Conservation (phyloP, 2,329 filamentous ascomycete species). For the Hirsutella minnesotensis region DNA sequence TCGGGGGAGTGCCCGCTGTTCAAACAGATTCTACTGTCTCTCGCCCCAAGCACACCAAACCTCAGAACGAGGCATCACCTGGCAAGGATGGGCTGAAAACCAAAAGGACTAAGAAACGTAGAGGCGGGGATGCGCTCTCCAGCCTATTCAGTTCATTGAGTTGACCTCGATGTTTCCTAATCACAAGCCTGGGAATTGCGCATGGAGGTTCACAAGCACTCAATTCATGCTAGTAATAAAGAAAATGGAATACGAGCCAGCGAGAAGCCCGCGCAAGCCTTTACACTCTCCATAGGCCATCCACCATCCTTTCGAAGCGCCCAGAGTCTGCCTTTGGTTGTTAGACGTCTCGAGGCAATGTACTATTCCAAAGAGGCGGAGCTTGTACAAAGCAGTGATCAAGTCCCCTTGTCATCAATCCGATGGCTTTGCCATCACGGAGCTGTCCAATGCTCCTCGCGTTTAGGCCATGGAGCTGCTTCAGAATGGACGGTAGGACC, state of each 20-base stretch:
- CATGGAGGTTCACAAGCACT: background rate
- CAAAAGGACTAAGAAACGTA: conserved; percentile 44
- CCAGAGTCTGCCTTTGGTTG: background rate
- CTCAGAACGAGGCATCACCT: conserved; percentile 7
- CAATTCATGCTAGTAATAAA: background rate
- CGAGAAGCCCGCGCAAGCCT: conserved; percentile 4
- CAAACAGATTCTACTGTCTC: background rate
- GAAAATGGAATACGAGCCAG: background rate
- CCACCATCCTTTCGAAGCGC: conserved; percentile 15
- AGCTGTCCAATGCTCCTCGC: no score
- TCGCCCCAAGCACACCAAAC: background rate
- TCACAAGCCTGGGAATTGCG: background rate
- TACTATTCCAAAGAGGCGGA: conserved; percentile 1
- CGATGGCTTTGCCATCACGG: no score
- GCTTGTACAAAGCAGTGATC: no score
- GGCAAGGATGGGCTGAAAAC: conserved; percentile 27
- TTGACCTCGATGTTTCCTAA: background rate
- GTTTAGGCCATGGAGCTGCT: background rate
- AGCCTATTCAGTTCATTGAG: conserved; percentile 53
- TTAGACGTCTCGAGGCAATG: background rate
- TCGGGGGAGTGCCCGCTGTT: background rate
- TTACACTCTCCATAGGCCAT: conserved; percentile 9
- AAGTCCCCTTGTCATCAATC: no score
- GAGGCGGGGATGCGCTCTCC: conserved; percentile 55
- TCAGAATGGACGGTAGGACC: conserved; percentile 58